Evolutionary conservation across 2,329 filamentous ascomycete genomes (phyloP).

Genomic region (Fusarium pseudoanthophilum): DNA sequence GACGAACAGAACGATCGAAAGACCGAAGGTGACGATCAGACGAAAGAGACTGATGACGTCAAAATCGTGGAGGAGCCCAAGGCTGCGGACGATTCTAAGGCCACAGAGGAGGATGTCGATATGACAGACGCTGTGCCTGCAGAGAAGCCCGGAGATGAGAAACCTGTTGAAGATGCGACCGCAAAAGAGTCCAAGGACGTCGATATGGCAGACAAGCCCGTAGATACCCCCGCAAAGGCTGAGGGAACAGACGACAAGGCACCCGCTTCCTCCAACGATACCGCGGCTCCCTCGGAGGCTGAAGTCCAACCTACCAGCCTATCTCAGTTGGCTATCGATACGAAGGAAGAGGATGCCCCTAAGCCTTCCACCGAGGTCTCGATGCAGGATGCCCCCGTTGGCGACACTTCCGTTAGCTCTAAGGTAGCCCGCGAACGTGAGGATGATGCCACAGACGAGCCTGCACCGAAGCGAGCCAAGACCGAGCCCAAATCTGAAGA

Average conservation of each 20-base stretch:
- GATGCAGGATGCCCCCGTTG: slow-evolving; percentile 61
- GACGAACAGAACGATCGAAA: slow-evolving; percentile 26
- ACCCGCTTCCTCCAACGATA: slow-evolving; percentile 23
- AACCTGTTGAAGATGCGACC: slow-evolving; percentile 10
- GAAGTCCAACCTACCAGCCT: slow-evolving; percentile 52
- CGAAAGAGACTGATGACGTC: slow-evolving; percentile 6
- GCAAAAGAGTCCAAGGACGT: slow-evolving; percentile 36
- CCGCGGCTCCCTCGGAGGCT: slow-evolving; percentile 48
- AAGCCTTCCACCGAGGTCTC: slow-evolving; percentile 55
- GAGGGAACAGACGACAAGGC: slow-evolving; percentile 31
- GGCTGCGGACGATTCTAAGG: not conserved
- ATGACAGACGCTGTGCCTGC: slow-evolving; percentile 25
- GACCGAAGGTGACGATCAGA: slow-evolving; percentile 20
- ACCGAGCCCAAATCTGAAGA: slow-evolving; percentile 67
- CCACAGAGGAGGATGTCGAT: slow-evolving; percentile 23
- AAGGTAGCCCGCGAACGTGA: slow-evolving; percentile 82
- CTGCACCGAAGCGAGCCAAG: slow-evolving; percentile 82
- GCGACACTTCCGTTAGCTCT: slow-evolving; percentile 50
- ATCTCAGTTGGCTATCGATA: slow-evolving; percentile 54
- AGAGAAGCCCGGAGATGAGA: slow-evolving; percentile 3
- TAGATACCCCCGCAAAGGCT: slow-evolving; percentile 21
- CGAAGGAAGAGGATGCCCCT: slow-evolving; percentile 45
- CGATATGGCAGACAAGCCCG: slow-evolving; percentile 43
- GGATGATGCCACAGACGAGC: slow-evolving; percentile 73
- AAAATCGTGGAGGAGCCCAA: slow-evolving; percentile 8